A percentile compares a stretch with the other conserved stretches of the same genome.
Evolutionary conservation across 345 rosid genomes (phyloP).

Genomic region (Balakata baccata): DNA sequence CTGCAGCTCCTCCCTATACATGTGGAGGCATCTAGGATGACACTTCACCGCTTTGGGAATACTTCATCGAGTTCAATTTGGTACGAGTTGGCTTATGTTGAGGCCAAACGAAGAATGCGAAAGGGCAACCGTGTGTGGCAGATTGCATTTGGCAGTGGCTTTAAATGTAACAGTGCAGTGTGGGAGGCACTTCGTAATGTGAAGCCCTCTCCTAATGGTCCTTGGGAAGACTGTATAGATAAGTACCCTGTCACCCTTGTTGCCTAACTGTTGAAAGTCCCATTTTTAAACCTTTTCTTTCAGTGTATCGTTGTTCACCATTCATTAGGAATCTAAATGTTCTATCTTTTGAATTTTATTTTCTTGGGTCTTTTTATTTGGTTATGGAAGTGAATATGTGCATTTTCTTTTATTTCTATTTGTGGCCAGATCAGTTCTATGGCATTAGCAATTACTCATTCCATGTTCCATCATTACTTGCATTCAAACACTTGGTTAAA

Average conservation of each 20-base stretch:
- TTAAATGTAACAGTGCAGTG: slow-evolving; percentile 28
- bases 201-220: slow-evolving; percentile 7
- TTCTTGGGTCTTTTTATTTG: background rate
- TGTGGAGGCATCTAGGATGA: slow-evolving; percentile 29
- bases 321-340: background rate
- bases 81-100: slow-evolving; percentile 20
- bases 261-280: background rate
- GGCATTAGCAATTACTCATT: background rate
- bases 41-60: slow-evolving; percentile 26
- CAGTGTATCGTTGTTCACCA: slow-evolving; percentile 4
- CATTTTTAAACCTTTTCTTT: background rate
- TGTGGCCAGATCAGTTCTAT: background rate
- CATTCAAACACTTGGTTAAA: background rate
- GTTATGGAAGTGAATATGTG: background rate
- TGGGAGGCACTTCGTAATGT: slow-evolving; percentile 25
- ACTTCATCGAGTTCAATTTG: slow-evolving; percentile 31
- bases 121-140: slow-evolving; percentile 26
- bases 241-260: slow-evolving; percentile 14
- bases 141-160: slow-evolving; percentile 28
- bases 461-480: background rate
- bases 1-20: slow-evolving; percentile 19
- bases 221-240: slow-evolving; percentile 27
- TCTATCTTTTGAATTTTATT: background rate
- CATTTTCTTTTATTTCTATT: background rate
- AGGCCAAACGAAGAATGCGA: slow-evolving; percentile 21